Evolutionary conservation across 2,329 filamentous ascomycete genomes (phyloP), one percentile per base, ranked within the genome.

Genomic region (Mycosphaerella arachidis): DNA sequence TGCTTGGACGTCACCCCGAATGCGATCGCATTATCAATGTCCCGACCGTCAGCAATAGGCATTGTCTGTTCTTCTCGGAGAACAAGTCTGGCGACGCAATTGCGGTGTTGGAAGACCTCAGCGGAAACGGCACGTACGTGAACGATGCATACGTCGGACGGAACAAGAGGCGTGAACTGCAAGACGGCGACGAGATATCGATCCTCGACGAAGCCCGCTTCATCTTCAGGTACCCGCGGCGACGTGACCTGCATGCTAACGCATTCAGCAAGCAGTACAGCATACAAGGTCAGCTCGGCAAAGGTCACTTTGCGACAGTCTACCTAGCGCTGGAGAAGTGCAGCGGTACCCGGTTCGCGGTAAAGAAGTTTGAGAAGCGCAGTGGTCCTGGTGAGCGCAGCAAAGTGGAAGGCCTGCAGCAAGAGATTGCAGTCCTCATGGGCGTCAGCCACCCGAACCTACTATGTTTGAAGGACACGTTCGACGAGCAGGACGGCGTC

Each of bases 401-500:
- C 18, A 93, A 92, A 74, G 86, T 88, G 6, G 91, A 96, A 61
- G 88, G 91, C 2, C 77, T 97, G 50, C 91, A 97, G 72, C 92
- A 97, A 74, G 95, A 99, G 74, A 96, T 99, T 72, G 93, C 91
- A 24, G 91, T 99, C 16, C 78, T 99, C 62, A 97, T 96, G 92
- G 86, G 92, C n/a, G 91, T 99, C 62, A 96, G 90, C 72, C 94
- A 99, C 74, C 90, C 92, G 4, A 94, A 95, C 66, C 84, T 99
- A 56, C 81, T 99, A 13, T 97, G 92, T 72, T 80, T 99, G 57
- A 97, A 96, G 74, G 92, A 96, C 66, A 96, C 92, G 0, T 99
- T 96, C 73, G 90, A 96, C 70, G 94, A 99, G 74, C 83, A 84
- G 53, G 91, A 94, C 67, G 91, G 90, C 1, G 91, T 97, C 20